phyloP scores from a whole-genome alignment of 352 stramenopile species.

The Pythium apleroticum region DNA sequence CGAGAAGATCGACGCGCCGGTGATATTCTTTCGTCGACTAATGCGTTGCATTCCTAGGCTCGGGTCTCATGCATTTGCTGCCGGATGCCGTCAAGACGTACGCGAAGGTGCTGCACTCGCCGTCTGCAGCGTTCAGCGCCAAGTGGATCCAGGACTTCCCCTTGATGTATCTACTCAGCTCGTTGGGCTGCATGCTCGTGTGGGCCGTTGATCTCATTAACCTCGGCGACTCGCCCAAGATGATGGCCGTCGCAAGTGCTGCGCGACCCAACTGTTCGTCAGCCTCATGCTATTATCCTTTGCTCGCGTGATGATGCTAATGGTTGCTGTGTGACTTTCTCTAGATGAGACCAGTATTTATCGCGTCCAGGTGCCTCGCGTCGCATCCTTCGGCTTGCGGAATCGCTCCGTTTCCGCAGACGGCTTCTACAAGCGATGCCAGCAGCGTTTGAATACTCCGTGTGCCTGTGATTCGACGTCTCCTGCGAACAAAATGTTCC shows the following conservation, averaged over 20 bases:
- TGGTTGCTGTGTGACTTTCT: background rate
- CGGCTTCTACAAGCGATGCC: constrained; percentile 1
- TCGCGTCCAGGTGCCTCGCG: constrained; percentile 52
- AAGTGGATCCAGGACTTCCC: constrained; percentile 51
- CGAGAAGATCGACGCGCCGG: background rate
- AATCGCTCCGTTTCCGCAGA: constrained; percentile 39
- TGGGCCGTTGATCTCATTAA: constrained; percentile 64
- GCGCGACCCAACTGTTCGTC: constrained; percentile 53
- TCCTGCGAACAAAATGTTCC: constrained; percentile 34
- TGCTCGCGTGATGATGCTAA: background rate
- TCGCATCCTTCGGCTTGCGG: constrained; percentile 48
- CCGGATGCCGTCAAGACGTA: constrained; percentile 59
- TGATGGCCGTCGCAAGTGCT: constrained; percentile 63
- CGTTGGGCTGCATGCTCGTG: constrained; percentile 53
- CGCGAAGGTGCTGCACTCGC: constrained; percentile 36
- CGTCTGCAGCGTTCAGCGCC: constrained; percentile 11
- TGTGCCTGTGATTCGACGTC: constrained; percentile 36
- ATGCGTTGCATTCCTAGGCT: constrained; percentile 24
- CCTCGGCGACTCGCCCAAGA: constrained; percentile 62
- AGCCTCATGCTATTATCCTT: background rate
- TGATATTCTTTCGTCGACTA: background rate
- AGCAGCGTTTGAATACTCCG: constrained; percentile 18
- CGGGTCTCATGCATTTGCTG: constrained; percentile 58
- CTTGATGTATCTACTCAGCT: constrained; percentile 54
- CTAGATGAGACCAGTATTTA: constrained; percentile 67